These are phyloP conservation scores for Colletotrichum orbiculare DNA, from an alignment of 2,329 filamentous ascomycete species.

Conservation along the genomic window DNA sequence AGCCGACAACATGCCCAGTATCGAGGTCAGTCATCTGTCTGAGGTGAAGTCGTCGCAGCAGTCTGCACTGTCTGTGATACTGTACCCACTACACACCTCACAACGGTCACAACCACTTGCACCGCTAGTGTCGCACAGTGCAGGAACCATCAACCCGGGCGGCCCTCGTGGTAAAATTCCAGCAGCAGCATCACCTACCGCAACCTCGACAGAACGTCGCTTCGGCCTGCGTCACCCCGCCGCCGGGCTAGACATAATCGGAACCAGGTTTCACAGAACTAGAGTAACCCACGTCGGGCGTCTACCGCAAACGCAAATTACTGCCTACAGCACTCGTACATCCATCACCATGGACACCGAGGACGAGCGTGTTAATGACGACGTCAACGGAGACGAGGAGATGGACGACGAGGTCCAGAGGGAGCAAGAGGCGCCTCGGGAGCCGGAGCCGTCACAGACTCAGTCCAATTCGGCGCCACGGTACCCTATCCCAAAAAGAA, in stretches of 20 bases:
- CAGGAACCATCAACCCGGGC: too few relatives aligned
- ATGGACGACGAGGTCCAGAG: neutral
- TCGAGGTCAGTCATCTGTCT: too few relatives aligned
- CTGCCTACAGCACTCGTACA: constrained; percentile 1
- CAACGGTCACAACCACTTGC: too few relatives aligned
- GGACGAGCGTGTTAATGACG: constrained; percentile 7
- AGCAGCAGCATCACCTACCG: neutral
- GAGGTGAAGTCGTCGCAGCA: too few relatives aligned
- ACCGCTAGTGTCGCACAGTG: too few relatives aligned
- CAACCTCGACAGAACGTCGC: neutral
- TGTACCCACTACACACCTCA: too few relatives aligned
- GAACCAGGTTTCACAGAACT: neutral
- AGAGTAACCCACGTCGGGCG: neutral
- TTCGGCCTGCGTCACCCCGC: neutral
- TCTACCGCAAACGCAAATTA: neutral
- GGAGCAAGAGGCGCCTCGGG: neutral
- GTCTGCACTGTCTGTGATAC: too few relatives aligned
- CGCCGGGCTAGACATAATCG: neutral
- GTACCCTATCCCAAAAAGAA: constrained; percentile 48
- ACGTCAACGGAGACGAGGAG: neutral
- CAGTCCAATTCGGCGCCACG: constrained; percentile 34
- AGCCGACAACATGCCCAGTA: too few relatives aligned
- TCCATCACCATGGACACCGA: constrained; percentile 29
- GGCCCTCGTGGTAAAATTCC: constrained; percentile 18
- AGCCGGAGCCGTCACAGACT: neutral